These are phyloP conservation scores for Boletus tylopilopsis DNA, from an alignment of 768 basidiomycete species.

Conservation along the genomic window DNA sequence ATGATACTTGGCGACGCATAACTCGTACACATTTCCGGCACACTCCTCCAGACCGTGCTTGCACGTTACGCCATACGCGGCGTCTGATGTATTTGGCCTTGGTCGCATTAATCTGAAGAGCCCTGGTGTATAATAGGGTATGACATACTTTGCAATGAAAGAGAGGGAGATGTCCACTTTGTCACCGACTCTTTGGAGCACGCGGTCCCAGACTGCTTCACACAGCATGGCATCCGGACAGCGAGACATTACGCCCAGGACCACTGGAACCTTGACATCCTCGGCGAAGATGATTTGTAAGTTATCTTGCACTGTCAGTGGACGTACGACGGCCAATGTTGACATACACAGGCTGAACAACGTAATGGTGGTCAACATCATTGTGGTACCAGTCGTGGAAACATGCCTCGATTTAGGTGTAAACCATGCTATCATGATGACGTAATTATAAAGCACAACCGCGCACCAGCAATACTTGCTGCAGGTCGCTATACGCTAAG, in stretches of 20 bases:
- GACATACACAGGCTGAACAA: conserved; percentile 16
- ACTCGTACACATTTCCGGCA: conserved; percentile 83
- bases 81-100: conserved; percentile 62
- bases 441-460: conserved; percentile 15
- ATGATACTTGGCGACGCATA: conserved; percentile 69
- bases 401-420: background rate
- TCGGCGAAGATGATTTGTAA: conserved; percentile 9
- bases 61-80: conserved; percentile 77
- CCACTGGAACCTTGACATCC: conserved; percentile 45
- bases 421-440: conserved; percentile 27
- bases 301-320: conserved; percentile 21
- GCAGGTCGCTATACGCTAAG: background rate
- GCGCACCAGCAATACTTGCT: background rate
- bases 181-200: conserved; percentile 55
- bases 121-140: conserved; percentile 1
- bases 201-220: conserved; percentile 72
- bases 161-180: conserved; percentile 68
- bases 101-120: conserved; percentile 8
- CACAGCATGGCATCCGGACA: conserved; percentile 85
- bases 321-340: conserved; percentile 12
- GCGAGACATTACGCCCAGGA: conserved; percentile 61
- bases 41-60: conserved; percentile 82
- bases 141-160: conserved; percentile 70
- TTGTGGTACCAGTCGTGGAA: conserved; percentile 13
- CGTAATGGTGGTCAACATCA: conserved; percentile 20